These are phyloP conservation scores for Hypericum perforatum DNA, from an alignment of 345 rosid genomes.

Conservation along the genomic window DNA sequence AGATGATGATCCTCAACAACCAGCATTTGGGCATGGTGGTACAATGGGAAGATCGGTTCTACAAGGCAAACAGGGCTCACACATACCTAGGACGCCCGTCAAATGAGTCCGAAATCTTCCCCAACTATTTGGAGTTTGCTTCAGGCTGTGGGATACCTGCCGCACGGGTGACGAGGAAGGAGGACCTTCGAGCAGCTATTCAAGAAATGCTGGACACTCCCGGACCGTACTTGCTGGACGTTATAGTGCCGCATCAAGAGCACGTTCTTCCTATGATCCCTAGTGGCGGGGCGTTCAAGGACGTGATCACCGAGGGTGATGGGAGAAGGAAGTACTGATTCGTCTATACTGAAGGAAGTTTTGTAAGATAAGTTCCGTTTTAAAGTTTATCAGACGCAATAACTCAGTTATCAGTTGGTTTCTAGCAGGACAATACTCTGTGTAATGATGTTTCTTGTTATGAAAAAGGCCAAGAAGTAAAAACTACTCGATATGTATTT, in stretches of 20 bases:
- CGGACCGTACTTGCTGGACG: neutral
- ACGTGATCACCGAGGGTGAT: neutral
- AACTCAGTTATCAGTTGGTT: no score
- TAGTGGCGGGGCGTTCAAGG: slow-evolving; percentile 1
- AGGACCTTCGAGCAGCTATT: neutral
- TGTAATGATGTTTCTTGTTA: no score
- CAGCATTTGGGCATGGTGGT: slow-evolving; percentile 7
- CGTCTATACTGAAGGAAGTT: no score
- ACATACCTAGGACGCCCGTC: neutral
- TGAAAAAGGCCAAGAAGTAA: no score
- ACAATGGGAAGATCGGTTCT: slow-evolving; percentile 3
- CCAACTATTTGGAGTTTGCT: neutral
- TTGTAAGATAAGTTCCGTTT: no score
- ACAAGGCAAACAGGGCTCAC: slow-evolving; percentile 4
- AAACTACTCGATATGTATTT: no score
- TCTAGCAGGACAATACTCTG: no score
- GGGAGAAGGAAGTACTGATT: neutral
- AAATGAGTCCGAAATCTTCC: neutral
- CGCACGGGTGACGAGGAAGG: neutral
- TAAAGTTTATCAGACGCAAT: no score
- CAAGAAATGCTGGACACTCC: neutral
- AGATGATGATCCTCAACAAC: slow-evolving; percentile 3
- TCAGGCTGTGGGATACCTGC: slow-evolving; percentile 1
- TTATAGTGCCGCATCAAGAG: slow-evolving; percentile 1
- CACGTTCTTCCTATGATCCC: slow-evolving; percentile 4